Evolutionary conservation across 768 basidiomycete species (phyloP).

Genomic region (Phlebiopsis flavidoalba): DNA sequence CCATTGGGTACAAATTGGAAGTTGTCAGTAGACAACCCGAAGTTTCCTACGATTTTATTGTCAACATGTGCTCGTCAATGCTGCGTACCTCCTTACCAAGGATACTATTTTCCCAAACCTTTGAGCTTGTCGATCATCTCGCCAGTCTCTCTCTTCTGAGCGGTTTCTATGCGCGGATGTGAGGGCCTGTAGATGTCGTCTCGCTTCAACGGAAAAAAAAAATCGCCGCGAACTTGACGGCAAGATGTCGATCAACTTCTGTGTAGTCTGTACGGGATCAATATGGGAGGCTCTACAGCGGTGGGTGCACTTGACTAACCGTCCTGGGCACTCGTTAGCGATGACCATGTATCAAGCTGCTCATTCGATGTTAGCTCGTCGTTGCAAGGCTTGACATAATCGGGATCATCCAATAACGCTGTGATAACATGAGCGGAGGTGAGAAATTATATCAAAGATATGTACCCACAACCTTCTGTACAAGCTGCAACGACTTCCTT

Average conservation of each 20-base stretch:
- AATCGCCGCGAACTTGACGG: slow-evolving; percentile 49
- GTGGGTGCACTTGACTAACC: slow-evolving; percentile 39
- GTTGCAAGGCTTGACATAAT: slow-evolving; percentile 84
- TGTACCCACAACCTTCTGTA: slow-evolving; percentile 54
- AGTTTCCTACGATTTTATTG: slow-evolving; percentile 57
- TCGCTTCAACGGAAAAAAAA: slow-evolving; percentile 40
- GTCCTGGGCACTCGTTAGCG: slow-evolving; percentile 77
- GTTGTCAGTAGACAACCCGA: slow-evolving; percentile 93
- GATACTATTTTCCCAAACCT: slow-evolving; percentile 83
- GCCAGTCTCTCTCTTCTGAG: slow-evolving; percentile 80
- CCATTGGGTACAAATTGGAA: slow-evolving; percentile 95
- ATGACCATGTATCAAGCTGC: slow-evolving; percentile 74
- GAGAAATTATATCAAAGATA: not conserved
- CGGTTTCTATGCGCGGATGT: slow-evolving; percentile 66
- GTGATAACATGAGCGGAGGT: not conserved
- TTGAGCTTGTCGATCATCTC: slow-evolving; percentile 95
- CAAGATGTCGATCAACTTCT: slow-evolving; percentile 57
- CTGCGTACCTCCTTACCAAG: slow-evolving; percentile 49
- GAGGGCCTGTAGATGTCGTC: slow-evolving; percentile 45
- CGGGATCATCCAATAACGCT: slow-evolving; percentile 86
- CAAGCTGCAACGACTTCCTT: slow-evolving; percentile 79
- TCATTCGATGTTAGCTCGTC: slow-evolving; percentile 89
- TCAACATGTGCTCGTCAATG: not conserved
- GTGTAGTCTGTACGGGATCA: slow-evolving; percentile 59
- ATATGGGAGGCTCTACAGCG: not conserved